Evolutionary conservation across 306 rosid species (phyloP).

Genomic region (Casuarina glauca): DNA sequence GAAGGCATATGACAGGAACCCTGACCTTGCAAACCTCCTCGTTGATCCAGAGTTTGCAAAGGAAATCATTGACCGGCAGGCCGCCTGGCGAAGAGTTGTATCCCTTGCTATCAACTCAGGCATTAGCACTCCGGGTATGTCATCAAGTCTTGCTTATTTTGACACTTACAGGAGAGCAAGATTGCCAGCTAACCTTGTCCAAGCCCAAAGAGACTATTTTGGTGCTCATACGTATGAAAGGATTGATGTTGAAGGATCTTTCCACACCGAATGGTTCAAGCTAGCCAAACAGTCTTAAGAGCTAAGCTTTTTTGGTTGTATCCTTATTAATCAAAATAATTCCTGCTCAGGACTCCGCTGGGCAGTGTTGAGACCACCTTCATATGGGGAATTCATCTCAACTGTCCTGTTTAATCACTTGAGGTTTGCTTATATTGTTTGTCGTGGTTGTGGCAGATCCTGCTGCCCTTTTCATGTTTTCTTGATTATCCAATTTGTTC

Average conservation of each 20-base stretch:
- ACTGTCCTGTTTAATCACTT: constrained; percentile 27
- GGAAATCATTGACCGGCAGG: constrained; percentile 81
- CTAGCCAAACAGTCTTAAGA: constrained; percentile 60
- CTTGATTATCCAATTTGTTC: constrained; percentile 10
- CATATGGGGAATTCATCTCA: constrained; percentile 29
- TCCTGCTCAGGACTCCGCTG: constrained; percentile 47
- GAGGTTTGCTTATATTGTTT: constrained; percentile 25
- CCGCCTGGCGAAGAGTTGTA: constrained; percentile 88
- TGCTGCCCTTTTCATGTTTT: constrained; percentile 2
- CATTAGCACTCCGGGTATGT: constrained; percentile 90
- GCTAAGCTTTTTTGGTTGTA: constrained; percentile 28
- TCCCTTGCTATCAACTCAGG: constrained; percentile 86
- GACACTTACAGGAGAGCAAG: constrained; percentile 77
- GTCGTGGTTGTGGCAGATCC: constrained; percentile 24
- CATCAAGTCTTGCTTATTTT: constrained; percentile 89
- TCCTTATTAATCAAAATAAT: constrained; percentile 34
- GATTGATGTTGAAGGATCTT: constrained; percentile 68
- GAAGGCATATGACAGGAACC: constrained; percentile 80
- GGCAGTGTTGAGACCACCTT: constrained; percentile 43
- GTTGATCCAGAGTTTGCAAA: constrained; percentile 91
- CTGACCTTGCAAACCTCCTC: constrained; percentile 83
- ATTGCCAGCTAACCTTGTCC: constrained; percentile 87
- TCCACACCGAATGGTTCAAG: constrained; percentile 97
- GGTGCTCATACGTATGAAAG: constrained; percentile 95
- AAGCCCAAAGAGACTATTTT: constrained; percentile 92